Percentiles rank a stretch among this genome's conserved stretches.
phyloP scores from a whole-genome alignment of 257 asterid genomes.

The Capsicum baccatum region DNA sequence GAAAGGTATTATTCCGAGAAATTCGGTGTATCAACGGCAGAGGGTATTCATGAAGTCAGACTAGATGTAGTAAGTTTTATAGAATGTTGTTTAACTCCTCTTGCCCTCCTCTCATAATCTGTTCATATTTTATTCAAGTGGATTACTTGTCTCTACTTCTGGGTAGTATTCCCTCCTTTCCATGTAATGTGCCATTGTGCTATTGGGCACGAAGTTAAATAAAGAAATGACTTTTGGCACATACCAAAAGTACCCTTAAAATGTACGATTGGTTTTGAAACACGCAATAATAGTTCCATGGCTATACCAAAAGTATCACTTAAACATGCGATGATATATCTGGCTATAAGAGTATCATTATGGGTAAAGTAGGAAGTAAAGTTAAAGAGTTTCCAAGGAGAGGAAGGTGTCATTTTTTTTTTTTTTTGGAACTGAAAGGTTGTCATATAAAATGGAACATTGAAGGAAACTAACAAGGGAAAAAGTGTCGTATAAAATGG shows the following conservation, averaged over 20 bases:
- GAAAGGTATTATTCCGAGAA: slow-evolving; percentile 94
- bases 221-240: not conserved
- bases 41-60: slow-evolving; percentile 67
- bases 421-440: not conserved
- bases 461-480: not conserved
- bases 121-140: slow-evolving; percentile 8
- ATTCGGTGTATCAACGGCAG: slow-evolving; percentile 66
- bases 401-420: not conserved
- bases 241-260: slow-evolving; percentile 12
- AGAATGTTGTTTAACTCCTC: slow-evolving; percentile 2
- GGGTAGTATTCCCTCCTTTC: not conserved
- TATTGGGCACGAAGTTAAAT: not conserved
- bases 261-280: not conserved
- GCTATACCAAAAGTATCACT: not conserved
- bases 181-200: not conserved
- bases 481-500: not conserved
- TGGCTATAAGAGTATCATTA: slow-evolving; percentile 5
- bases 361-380: not conserved
- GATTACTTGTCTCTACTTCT: slow-evolving; percentile 13
- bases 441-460: not conserved
- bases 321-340: not conserved
- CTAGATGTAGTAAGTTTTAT: slow-evolving; percentile 72
- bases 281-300: not conserved
- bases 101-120: not conserved
- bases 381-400: not conserved